A percentile compares a stretch with the other conserved stretches of the same genome.
These are phyloP conservation scores for Mentha longifolia DNA, from an alignment of 257 asterid species.

Conservation along the genomic window DNA sequence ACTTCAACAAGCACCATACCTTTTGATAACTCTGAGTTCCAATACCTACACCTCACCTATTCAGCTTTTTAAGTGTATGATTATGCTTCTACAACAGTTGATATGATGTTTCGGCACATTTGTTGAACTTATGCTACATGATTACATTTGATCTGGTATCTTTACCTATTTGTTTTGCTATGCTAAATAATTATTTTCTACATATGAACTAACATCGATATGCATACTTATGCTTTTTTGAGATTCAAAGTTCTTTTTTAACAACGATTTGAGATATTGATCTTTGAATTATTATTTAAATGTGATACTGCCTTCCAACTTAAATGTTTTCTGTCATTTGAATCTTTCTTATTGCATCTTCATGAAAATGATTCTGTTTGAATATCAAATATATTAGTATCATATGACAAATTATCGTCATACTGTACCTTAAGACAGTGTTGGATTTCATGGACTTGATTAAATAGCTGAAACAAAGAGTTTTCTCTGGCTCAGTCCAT, in stretches of 20 bases:
- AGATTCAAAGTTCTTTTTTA: conserved; percentile 11
- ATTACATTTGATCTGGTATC: conserved; percentile 1
- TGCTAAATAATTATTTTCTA: neutral
- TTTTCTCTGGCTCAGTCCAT: neutral
- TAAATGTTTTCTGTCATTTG: conserved; percentile 8
- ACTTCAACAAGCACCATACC: neutral
- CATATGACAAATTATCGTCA: neutral
- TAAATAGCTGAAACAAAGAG: neutral
- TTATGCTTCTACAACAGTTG: neutral
- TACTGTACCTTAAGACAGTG: neutral
- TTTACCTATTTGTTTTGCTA: neutral
- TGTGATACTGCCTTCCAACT: neutral
- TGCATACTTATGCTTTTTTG: neutral
- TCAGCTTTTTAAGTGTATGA: neutral
- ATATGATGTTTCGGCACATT: neutral
- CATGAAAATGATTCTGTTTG: neutral
- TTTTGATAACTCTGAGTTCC: neutral
- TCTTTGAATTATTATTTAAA: neutral
- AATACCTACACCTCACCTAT: neutral
- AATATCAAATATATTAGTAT: conserved; percentile 5
- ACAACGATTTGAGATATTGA: conserved; percentile 15
- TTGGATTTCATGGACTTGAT: conserved; percentile 9
- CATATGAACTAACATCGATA: neutral
- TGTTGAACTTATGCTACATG: neutral
- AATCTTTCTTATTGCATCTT: conserved; percentile 16